Evolutionary conservation across 208 protist genomes (phyloP).

Genomic region (Trypanosoma boissoni): DNA sequence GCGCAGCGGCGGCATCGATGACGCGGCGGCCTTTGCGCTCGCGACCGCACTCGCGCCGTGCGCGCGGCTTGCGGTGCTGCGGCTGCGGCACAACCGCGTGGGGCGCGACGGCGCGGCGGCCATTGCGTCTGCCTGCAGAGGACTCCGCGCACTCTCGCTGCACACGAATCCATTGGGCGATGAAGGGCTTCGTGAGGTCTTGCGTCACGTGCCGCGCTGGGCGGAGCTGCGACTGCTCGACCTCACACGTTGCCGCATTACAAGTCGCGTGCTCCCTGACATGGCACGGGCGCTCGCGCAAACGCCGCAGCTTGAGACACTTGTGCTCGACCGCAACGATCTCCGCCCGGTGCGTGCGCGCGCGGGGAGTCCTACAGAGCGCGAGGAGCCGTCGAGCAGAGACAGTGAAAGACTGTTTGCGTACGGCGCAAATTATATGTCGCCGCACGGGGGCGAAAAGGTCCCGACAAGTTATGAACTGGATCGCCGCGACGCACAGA

Average conservation of each 20-base stretch:
- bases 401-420: constrained; percentile 53
- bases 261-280: constrained; percentile 25
- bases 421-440: constrained; percentile 63
- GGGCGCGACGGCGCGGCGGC: constrained; percentile 24
- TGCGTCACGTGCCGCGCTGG: constrained; percentile 42
- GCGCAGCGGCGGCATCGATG: too few species aligned
- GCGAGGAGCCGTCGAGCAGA: too few species aligned
- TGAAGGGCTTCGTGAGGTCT: constrained; percentile 35
- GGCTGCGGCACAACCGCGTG: constrained; percentile 63
- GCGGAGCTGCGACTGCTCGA: constrained; percentile 49
- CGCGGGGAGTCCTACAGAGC: not conserved
- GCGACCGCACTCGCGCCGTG: not conserved
- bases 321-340: constrained; percentile 70
- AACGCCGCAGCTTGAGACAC: constrained; percentile 32
- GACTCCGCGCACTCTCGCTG: constrained; percentile 38
- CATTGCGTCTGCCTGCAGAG: constrained; percentile 33
- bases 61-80: constrained; percentile 13
- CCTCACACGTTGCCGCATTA: constrained; percentile 71
- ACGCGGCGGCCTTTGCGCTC: too few species aligned
- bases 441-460: constrained; percentile 26
- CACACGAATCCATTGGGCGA: constrained; percentile 60
- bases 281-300: constrained; percentile 33
- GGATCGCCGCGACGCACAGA: constrained; percentile 59
- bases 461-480: constrained; percentile 78
- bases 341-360: constrained; percentile 21